A percentile compares a stretch with the other conserved stretches of the same genome.
Evolutionary conservation across 768 basidiomycete genomes (phyloP).

Genomic region (Gelatoporia subvermispora): DNA sequence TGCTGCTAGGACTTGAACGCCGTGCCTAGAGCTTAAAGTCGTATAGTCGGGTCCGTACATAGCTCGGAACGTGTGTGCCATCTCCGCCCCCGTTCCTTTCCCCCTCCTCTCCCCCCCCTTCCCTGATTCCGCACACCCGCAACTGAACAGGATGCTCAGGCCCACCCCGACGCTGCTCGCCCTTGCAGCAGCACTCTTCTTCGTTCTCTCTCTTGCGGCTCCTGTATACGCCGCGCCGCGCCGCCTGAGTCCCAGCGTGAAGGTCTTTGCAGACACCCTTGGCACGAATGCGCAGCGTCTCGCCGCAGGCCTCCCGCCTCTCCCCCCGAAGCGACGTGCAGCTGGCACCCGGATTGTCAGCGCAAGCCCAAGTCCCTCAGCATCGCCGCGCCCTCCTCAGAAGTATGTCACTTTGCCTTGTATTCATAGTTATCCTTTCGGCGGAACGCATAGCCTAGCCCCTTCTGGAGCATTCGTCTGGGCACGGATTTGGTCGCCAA

Average conservation of each 20-base stretch:
- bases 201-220: background rate
- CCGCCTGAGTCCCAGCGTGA: background rate
- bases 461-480: background rate
- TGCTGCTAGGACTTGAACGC: too few relatives aligned
- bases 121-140: background rate
- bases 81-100: too few relatives aligned
- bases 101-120: background rate
- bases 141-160: background rate
- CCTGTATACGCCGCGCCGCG: background rate
- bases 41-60: too few relatives aligned
- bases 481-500: background rate
- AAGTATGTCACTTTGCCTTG: too few relatives aligned
- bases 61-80: too few relatives aligned
- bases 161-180: background rate
- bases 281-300: slow-evolving; percentile 14
- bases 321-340: slow-evolving; percentile 6
- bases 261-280: background rate
- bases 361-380: background rate
- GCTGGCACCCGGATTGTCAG: slow-evolving; percentile 6
- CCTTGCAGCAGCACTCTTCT: background rate
- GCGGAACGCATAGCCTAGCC: too few relatives aligned
- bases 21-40: too few relatives aligned
- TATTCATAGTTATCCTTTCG: too few relatives aligned
- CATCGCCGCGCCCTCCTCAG: background rate
- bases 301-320: slow-evolving; percentile 13